These are phyloP conservation scores for Kitagawia praeruptora DNA, from an alignment of 129 eudicot genomes.

Conservation along the genomic window DNA sequence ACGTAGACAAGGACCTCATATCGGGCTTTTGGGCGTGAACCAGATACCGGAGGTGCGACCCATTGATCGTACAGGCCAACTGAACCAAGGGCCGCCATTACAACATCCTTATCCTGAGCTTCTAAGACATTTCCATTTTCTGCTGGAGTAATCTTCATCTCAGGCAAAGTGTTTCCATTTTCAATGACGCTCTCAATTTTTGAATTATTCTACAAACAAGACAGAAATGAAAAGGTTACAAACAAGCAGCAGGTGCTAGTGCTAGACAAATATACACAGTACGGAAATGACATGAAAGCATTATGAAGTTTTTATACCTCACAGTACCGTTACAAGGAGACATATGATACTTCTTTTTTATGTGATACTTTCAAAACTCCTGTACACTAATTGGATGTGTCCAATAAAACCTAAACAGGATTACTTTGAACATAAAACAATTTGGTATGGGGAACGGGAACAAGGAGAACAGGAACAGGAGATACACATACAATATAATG, in stretches of 20 bases:
- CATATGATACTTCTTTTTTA: neutral
- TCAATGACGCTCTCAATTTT: slow-evolving; percentile 37
- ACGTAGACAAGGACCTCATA: slow-evolving; percentile 52
- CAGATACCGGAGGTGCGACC: slow-evolving; percentile 75
- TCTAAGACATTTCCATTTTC: slow-evolving; percentile 65
- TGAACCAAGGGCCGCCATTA: slow-evolving; percentile 56
- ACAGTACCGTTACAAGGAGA: no score
- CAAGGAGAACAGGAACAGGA: neutral
- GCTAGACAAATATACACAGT: neutral
- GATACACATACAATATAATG: neutral
- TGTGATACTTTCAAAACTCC: neutral
- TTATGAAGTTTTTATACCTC: neutral
- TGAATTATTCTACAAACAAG: slow-evolving; percentile 39
- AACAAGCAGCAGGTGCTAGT: neutral
- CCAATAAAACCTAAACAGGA: neutral
- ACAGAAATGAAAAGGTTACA: slow-evolving; percentile 4
- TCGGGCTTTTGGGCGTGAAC: slow-evolving; percentile 84
- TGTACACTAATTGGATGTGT: neutral
- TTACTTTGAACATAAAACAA: neutral
- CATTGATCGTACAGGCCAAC: slow-evolving; percentile 89
- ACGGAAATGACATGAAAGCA: neutral
- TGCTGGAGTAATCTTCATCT: slow-evolving; percentile 52
- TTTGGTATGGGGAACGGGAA: neutral
- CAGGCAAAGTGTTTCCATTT: slow-evolving; percentile 47
- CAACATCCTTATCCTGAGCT: slow-evolving; percentile 80